A percentile compares a stretch with the other conserved stretches of the same genome.
phyloP scores from a whole-genome alignment of 768 basidiomycete genomes.

The Suillus bovinus region DNA sequence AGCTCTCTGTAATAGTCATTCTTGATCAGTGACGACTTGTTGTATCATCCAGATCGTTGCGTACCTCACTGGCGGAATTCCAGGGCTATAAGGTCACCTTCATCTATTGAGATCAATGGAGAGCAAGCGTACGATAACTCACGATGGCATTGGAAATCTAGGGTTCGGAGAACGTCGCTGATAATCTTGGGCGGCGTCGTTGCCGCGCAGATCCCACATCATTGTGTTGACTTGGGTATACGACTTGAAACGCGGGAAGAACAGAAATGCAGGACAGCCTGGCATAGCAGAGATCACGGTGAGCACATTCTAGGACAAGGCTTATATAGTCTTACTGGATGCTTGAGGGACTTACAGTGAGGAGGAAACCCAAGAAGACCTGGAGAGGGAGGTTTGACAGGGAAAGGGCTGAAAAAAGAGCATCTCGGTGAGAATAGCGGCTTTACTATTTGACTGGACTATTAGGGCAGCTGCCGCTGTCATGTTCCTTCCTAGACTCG shows the following conservation, averaged over 20 bases:
- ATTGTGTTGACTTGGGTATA: constrained; percentile 33
- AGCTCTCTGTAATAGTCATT: not conserved
- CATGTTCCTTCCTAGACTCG: not conserved
- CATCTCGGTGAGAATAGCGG: constrained; percentile 24
- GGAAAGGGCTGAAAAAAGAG: constrained; percentile 19
- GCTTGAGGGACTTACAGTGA: constrained; percentile 18
- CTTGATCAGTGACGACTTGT: not conserved
- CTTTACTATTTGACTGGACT: constrained; percentile 28
- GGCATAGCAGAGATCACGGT: constrained; percentile 24
- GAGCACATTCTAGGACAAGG: constrained; percentile 2
- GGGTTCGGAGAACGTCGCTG: constrained; percentile 15
- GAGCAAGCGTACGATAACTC: constrained; percentile 9
- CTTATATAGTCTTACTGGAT: constrained; percentile 27
- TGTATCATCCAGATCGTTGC: not conserved
- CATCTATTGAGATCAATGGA: not conserved
- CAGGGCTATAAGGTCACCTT: constrained; percentile 15
- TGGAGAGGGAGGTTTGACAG: constrained; percentile 25
- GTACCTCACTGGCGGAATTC: constrained; percentile 18
- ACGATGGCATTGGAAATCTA: constrained; percentile 21
- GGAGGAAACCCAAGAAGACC: constrained; percentile 24
- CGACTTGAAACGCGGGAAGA: constrained; percentile 34
- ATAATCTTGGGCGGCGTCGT: constrained; percentile 15
- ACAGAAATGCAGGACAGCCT: constrained; percentile 31
- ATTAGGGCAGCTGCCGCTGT: not conserved
- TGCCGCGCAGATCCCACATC: constrained; percentile 30